A percentile compares a stretch with the other conserved stretches of the same genome.
phyloP scores from a whole-genome alignment of 208 protist genomes.

The Trypanosoma theileri region DNA sequence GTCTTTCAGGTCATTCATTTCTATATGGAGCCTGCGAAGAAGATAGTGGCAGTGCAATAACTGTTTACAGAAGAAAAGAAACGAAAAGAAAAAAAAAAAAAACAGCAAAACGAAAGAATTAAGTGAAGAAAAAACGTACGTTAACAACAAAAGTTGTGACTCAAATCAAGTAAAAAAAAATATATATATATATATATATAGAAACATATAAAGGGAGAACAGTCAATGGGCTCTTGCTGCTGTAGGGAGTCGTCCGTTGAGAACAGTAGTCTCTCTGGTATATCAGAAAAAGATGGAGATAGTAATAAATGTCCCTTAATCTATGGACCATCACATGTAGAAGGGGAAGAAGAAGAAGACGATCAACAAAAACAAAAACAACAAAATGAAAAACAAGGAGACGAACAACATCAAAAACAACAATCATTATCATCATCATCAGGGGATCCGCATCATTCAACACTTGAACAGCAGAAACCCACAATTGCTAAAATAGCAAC shows the following conservation, averaged over 20 bases:
- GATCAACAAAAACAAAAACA: background rate
- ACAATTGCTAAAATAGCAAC: too few species aligned
- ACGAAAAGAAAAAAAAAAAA: background rate
- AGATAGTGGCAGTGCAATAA: too few species aligned
- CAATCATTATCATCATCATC: background rate
- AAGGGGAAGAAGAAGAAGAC: background rate
- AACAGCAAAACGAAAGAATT: background rate
- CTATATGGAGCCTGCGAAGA: too few species aligned
- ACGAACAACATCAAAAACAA: background rate
- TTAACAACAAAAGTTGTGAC: background rate
- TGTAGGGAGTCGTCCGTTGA: background rate
- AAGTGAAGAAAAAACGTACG: background rate
- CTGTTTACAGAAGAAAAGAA: background rate
- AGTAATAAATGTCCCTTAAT: background rate
- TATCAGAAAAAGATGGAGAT: background rate
- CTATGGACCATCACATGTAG: background rate
- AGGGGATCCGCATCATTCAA: background rate
- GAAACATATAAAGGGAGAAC: too few species aligned
- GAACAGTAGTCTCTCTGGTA: background rate
- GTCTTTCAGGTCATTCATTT: too few species aligned
- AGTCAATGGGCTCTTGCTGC: conserved; percentile 7
- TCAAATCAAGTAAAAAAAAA: background rate
- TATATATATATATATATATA: too few species aligned
- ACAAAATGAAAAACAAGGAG: background rate
- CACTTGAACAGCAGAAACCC: background rate